Percentiles rank a stretch among this genome's conserved stretches.
Conservation (phyloP, 116 monocot genomes). For the Phalaenopsis hybrid region DNA sequence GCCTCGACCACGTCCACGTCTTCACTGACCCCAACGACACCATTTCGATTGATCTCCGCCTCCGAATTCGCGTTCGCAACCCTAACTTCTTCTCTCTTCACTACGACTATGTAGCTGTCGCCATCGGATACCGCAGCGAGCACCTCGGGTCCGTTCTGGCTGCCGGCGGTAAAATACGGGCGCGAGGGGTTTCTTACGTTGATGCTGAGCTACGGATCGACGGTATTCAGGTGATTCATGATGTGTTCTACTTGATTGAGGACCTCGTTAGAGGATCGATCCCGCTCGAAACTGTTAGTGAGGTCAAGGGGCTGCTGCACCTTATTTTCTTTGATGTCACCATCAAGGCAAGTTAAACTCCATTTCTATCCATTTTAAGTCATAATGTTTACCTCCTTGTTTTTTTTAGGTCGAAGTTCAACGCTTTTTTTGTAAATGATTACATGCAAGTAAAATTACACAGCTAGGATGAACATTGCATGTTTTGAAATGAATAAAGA, state of each 20-base stretch:
- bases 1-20: slow-evolving; percentile 38
- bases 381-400: too few relatives aligned
- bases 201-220: slow-evolving; percentile 52
- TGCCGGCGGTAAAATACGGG: slow-evolving; percentile 35
- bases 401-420: too few relatives aligned
- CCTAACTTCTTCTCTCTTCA: slow-evolving; percentile 63
- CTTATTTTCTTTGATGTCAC: slow-evolving; percentile 52
- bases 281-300: slow-evolving; percentile 59
- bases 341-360: slow-evolving; percentile 32
- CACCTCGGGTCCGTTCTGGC: slow-evolving; percentile 46
- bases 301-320: slow-evolving; percentile 49
- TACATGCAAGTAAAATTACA: too few relatives aligned
- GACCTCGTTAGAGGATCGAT: slow-evolving; percentile 57
- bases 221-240: slow-evolving; percentile 43
- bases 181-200: slow-evolving; percentile 66
- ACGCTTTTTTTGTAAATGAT: too few relatives aligned
- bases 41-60: slow-evolving; percentile 42
- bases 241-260: slow-evolving; percentile 64
- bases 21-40: slow-evolving; percentile 14
- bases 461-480: too few relatives aligned
- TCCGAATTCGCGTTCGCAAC: slow-evolving; percentile 51
- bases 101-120: slow-evolving; percentile 32
- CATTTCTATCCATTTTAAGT: background rate
- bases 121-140: slow-evolving; percentile 55
- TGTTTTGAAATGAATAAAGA: too few relatives aligned